Evolutionary conservation across 495 filamentous ascomycete genomes (phyloP).

Genomic region (Aspergillus sclerotiicarbonarius): DNA sequence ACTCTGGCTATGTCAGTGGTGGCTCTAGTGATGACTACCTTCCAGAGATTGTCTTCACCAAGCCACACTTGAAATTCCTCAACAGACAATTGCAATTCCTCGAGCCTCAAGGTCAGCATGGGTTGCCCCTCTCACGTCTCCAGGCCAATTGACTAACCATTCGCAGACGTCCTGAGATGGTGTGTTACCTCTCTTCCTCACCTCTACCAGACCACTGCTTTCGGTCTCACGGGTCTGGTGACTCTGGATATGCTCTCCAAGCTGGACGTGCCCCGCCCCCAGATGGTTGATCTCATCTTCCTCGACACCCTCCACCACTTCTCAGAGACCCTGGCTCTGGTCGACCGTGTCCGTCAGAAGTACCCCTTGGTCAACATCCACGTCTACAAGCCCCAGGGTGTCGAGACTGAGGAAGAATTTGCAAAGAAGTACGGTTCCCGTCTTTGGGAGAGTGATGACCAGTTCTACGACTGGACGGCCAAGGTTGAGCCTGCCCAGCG

Average conservation of each 20-base stretch:
- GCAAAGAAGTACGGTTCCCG: constrained; percentile 74
- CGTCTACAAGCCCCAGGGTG: constrained; percentile 79
- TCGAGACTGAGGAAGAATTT: constrained; percentile 70
- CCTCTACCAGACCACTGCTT: constrained; percentile 96
- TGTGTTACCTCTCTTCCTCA: constrained; percentile 84
- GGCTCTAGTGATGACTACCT: constrained; percentile 62
- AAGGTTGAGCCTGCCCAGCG: constrained; percentile 97
- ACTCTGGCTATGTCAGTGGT: constrained; percentile 89
- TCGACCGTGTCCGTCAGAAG: constrained; percentile 69
- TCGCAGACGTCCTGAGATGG: constrained; percentile 82
- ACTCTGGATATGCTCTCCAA: constrained; percentile 95
- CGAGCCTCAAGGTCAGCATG: constrained; percentile 62
- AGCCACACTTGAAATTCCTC: constrained; percentile 82
- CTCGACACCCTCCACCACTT: constrained; percentile 98
- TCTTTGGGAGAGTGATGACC: constrained; percentile 81
- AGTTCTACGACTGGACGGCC: constrained; percentile 93
- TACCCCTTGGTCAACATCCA: constrained; percentile 82
- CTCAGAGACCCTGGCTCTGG: constrained; percentile 77
- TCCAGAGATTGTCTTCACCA: constrained; percentile 81
- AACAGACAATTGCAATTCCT: constrained; percentile 85
- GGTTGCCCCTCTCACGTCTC: constrained; percentile 8
- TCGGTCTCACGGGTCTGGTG: constrained; percentile 89
- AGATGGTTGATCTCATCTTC: constrained; percentile 86
- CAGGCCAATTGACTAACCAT: constrained; percentile 22
- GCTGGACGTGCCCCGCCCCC: constrained; percentile 65